phyloP scores from a whole-genome alignment of 257 asterid species.

The Rauvolfia tetraphylla region DNA sequence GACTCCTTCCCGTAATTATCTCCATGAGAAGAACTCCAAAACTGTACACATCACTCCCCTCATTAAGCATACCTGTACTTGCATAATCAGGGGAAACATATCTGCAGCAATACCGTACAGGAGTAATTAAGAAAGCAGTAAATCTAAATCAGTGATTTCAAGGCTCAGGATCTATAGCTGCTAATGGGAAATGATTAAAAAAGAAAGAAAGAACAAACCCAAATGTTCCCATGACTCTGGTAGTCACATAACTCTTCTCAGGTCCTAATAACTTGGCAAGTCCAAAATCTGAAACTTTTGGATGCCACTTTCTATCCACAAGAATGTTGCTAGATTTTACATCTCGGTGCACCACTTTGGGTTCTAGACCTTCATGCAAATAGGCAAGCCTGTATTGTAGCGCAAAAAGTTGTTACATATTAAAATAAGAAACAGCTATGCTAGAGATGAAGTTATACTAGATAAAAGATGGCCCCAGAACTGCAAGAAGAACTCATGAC shows the following conservation, averaged over 20 bases:
- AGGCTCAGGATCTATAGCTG: background rate
- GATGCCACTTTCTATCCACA: conserved; percentile 77
- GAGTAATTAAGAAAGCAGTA: conserved; percentile 5
- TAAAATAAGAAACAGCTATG: background rate
- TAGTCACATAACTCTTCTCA: conserved; percentile 91
- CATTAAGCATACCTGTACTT: conserved; percentile 96
- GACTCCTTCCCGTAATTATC: conserved; percentile 80
- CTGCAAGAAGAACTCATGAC: background rate
- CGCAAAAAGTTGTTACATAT: background rate
- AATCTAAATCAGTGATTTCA: background rate
- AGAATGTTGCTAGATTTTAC: conserved; percentile 97
- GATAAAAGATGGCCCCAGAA: background rate
- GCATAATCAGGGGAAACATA: conserved; percentile 99
- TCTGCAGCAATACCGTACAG: conserved; percentile 37
- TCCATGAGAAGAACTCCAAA: conserved; percentile 97
- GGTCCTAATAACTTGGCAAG: conserved; percentile 87
- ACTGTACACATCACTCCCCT: conserved; percentile 90
- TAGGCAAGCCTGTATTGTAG: conserved; percentile 65
- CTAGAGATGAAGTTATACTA: conserved; percentile 2
- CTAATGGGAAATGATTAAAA: conserved; percentile 2
- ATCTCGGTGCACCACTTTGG: conserved; percentile 98
- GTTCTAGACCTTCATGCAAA: conserved; percentile 96
- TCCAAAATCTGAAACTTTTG: conserved; percentile 95
- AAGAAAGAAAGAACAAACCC: conserved; percentile 59
- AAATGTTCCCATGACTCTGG: conserved; percentile 99